phyloP scores from a whole-genome alignment of 306 rosid genomes.

The Dryas drummondii region DNA sequence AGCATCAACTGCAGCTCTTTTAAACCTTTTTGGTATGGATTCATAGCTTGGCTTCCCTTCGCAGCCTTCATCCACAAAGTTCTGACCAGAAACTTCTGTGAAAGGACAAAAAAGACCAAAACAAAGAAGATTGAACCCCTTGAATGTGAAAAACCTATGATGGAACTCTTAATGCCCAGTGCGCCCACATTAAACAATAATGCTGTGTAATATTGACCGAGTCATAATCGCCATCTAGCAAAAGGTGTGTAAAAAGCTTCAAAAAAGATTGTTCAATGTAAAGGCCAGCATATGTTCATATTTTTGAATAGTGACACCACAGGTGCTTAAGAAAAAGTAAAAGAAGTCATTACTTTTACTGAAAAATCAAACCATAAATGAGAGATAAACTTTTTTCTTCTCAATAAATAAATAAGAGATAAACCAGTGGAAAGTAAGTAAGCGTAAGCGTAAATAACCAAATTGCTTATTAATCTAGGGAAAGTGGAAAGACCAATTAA shows the following conservation, averaged over 20 bases:
- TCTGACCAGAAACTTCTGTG: constrained; percentile 75
- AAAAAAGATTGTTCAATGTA: neutral
- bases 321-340: neutral
- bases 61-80: constrained; percentile 53
- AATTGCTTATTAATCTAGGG: neutral
- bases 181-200: neutral
- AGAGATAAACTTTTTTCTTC: no score
- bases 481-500: neutral
- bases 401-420: no score
- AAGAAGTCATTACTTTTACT: neutral
- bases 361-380: neutral
- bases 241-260: neutral
- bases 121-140: neutral
- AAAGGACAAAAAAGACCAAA: constrained; percentile 20
- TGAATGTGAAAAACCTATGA: neutral
- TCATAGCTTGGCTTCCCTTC: constrained; percentile 45
- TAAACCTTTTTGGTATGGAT: constrained; percentile 53
- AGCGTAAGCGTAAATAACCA: neutral
- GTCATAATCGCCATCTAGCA: neutral
- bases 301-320: neutral
- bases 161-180: neutral
- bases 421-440: neutral
- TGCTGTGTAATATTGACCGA: neutral
- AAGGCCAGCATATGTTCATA: neutral
- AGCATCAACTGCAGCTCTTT: constrained; percentile 39